Evolutionary conservation across 441 rosid genomes (phyloP), one percentile per base, ranked within the genome.

Genomic region (Populus hybrid): DNA sequence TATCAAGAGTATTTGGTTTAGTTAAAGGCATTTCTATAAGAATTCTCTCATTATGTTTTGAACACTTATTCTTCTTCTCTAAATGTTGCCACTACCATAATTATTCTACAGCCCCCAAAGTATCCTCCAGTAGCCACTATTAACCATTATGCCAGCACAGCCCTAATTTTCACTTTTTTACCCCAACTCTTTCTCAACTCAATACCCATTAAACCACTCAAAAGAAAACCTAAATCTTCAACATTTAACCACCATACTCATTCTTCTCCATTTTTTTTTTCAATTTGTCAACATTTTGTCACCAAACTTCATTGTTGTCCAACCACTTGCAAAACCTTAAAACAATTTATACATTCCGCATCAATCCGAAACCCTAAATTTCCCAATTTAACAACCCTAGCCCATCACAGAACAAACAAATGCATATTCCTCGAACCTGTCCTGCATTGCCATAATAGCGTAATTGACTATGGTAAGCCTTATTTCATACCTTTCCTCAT

Each of bases 401-500:
- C 63, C 36, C 71, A 42, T 66, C 23, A 18, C 12, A 38, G 3
- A 28, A 40, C 33, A 40, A n/a, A 75, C 14, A 67, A 29, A 14
- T 21, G 45, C 29, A 64, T 1, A 31, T 56, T 64, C 29, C 36
- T 38, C 16, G 28, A 9, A 65, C 33, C 9, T 65, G 24, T 9
- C 12, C 31, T 66, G 18, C 66, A 36, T 26, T 14, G 28, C 65
- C 65, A 61, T 21, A 21, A 61, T 21, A 23, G 65, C 23, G 24
- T 61, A 21, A 61, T 9, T 9, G 65, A 18, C 9, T 18, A 71
- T 45, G 36, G 68, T 35, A 28, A 65, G 29, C 16, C 18, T n/a
- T 9, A 74, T 42, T 74, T 20, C 79, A 77, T 84, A 92, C 97
- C 94, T 87, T 78, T 87, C 89, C 76, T 86, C 89, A 20, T 40